Base-by-base conservation (phyloP, 2,329 filamentous ascomycete species). In the Talaromyces sp. region DNA sequence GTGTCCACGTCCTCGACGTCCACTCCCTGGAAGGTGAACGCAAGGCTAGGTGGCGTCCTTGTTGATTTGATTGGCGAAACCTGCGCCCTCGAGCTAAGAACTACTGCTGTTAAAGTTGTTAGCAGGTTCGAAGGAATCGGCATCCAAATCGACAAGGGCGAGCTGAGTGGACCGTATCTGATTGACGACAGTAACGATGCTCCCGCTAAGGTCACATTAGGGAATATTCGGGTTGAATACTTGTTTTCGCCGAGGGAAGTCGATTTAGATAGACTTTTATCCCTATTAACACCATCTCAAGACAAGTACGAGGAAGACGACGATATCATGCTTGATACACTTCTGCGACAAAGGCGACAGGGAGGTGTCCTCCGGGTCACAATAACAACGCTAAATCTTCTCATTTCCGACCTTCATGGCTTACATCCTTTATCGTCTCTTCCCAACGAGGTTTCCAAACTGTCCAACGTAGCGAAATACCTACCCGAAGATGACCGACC, bases 401-500 rank as follows among this genome's bases (percentile, higher is more conserved):
- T 83, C 4, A 77, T 95, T 16, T 81, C 82, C 7, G 86, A 87
- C 64, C 76, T 91, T 44, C 79, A 85, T 10, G 86, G 89, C 66
- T 78, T 96, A 16, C 80, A 85, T 9, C 84, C 85, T 50, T 80
- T 99, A 14, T 85, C 88, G 7, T 83, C 83, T 10, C 82, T 99
- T 8, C 88, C 85, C 0, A 88, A 90, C 65, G 95, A 99, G 69
- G 74, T 98, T 56, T 83, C 89, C 5, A 91, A 90, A 66, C 81
- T 99, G 5, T 91, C 92, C 0, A 93, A 88, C 0, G 92, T 99
- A 30, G 86, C 94, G 6, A 98, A 97, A 72, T 98, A 98, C 72
- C 82, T 99, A 2, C 94, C 95, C 0, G 94, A 99, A 68, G 95
- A 99, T 74, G 94, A 99, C 68, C 86, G 93, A 1, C 95, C 95